phyloP scores from a whole-genome alignment of 2,329 filamentous ascomycete genomes.

The Endoconidiophora laricicola region DNA sequence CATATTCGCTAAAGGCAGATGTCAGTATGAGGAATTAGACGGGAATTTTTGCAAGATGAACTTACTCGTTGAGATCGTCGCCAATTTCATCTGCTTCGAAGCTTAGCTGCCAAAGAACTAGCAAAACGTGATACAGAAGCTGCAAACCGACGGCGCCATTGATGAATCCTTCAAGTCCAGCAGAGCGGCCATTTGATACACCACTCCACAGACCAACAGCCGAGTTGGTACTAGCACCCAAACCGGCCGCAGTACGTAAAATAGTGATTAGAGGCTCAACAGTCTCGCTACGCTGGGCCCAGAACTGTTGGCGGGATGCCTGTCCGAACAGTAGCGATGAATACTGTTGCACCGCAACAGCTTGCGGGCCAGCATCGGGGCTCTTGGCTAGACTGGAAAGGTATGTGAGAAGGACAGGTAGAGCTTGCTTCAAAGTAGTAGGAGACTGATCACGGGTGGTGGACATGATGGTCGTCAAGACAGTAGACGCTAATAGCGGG shows the following conservation, averaged over 20 bases:
- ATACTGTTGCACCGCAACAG: slow-evolving; percentile 87
- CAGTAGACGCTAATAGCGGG: slow-evolving; percentile 75
- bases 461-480: slow-evolving; percentile 64
- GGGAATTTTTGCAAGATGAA: slow-evolving; percentile 10
- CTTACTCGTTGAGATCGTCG: slow-evolving; percentile 71
- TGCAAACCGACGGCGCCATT: slow-evolving; percentile 82
- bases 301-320: slow-evolving; percentile 66
- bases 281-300: slow-evolving; percentile 78
- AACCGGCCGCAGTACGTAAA: slow-evolving; percentile 59
- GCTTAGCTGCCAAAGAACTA: slow-evolving; percentile 92
- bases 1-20: slow-evolving; percentile 53
- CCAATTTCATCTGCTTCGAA: slow-evolving; percentile 67
- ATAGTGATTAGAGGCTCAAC: slow-evolving; percentile 69
- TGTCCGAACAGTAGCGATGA: slow-evolving; percentile 66
- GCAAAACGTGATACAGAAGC: slow-evolving; percentile 79
- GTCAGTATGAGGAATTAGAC: neutral
- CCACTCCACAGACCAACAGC: slow-evolving; percentile 46
- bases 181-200: slow-evolving; percentile 34
- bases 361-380: slow-evolving; percentile 76
- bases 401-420: slow-evolving; percentile 73
- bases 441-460: slow-evolving; percentile 43
- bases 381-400: slow-evolving; percentile 70
- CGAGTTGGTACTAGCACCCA: slow-evolving; percentile 46
- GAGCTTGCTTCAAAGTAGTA: slow-evolving; percentile 56
- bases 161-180: slow-evolving; percentile 43